These are phyloP conservation scores for Aspergillus sclerotiicarbonarius DNA, from an alignment of 495 filamentous ascomycete species.

Conservation along the genomic window DNA sequence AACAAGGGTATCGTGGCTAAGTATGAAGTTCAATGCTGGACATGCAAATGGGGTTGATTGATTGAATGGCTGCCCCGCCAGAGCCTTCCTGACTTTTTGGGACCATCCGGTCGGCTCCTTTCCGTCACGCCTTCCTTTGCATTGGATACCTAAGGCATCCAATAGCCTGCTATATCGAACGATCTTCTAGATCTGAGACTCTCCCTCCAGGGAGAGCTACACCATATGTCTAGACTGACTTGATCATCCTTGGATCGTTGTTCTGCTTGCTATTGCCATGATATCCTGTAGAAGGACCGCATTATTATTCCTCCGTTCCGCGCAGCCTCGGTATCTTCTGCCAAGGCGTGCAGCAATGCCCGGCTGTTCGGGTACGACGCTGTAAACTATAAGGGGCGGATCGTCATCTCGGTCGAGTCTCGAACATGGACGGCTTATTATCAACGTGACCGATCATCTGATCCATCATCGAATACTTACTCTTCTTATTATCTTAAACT, in stretches of 20 bases:
- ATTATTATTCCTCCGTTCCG: constrained; percentile 8
- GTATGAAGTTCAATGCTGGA: background rate
- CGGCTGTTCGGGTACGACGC: background rate
- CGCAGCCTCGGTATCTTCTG: constrained; percentile 23
- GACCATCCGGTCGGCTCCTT: background rate
- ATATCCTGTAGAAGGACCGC: background rate
- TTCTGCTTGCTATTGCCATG: no score
- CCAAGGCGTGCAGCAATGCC: background rate
- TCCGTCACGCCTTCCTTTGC: background rate
- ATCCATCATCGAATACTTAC: no score
- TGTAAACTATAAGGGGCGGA: background rate
- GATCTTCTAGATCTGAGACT: no score
- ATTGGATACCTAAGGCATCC: background rate
- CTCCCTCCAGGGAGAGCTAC: no score
- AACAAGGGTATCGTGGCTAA: constrained; percentile 2
- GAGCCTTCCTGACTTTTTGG: background rate
- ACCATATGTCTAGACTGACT: no score
- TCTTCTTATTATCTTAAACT: no score
- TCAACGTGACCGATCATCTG: no score
- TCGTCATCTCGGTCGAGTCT: background rate
- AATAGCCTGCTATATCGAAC: no score
- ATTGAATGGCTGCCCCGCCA: background rate
- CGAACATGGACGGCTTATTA: no score
- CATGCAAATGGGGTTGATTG: background rate
- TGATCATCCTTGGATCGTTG: no score